Evolutionary conservation across 2,329 filamentous ascomycete species (phyloP).

Genomic region (Fusarium metavorans): DNA sequence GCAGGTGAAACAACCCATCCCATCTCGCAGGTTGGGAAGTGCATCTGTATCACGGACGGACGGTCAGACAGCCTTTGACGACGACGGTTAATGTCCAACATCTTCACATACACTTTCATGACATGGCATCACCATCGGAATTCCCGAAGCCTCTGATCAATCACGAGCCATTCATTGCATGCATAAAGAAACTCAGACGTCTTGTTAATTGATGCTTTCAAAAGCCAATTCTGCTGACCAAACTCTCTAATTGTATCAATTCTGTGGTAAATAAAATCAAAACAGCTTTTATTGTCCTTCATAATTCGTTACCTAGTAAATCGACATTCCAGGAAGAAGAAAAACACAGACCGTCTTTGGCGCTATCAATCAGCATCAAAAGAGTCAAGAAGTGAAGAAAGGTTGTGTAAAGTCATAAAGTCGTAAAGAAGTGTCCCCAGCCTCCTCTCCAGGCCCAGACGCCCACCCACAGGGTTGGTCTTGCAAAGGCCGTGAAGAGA

Average conservation of each 20-base stretch:
- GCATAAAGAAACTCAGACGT: background rate
- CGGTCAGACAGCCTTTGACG: background rate
- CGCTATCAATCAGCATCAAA: constrained; percentile 45
- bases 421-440: constrained; percentile 40
- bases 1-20: constrained; percentile 3
- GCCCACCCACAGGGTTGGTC: constrained; percentile 30
- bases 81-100: background rate
- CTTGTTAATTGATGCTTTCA: constrained; percentile 2
- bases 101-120: background rate
- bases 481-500: constrained; percentile 38
- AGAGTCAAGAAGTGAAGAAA: constrained; percentile 41
- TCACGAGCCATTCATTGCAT: background rate
- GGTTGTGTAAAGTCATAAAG: constrained; percentile 48
- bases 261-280: constrained; percentile 38
- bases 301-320: constrained; percentile 56
- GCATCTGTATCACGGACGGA: background rate
- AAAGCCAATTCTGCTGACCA: constrained; percentile 26
- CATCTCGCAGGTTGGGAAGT: constrained; percentile 1
- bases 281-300: constrained; percentile 56
- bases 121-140: background rate
- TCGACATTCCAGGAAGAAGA: constrained; percentile 46
- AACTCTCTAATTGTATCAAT: constrained; percentile 41
- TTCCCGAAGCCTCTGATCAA: background rate
- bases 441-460: constrained; percentile 39
- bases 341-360: constrained; percentile 47